Evolutionary conservation across 2,329 filamentous ascomycete genomes (phyloP), one percentile per base, ranked within the genome.

Genomic region (Lachnellula suecica): DNA sequence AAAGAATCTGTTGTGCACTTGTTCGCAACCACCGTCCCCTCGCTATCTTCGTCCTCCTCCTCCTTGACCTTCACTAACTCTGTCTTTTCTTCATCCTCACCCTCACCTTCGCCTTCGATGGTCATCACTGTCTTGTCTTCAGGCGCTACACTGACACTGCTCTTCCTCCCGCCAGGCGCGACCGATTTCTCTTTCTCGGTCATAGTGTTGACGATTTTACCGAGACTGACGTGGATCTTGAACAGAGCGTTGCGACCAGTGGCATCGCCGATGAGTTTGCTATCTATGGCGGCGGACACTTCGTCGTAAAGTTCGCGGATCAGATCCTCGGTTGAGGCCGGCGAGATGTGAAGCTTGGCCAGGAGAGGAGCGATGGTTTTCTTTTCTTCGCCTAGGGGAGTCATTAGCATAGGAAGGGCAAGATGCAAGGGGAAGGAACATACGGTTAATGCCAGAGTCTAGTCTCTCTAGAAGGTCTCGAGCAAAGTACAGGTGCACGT

Each of bases 401-500:
- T 6, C 37, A n/a, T 52, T 44, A 46, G 31, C 43, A 35, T 73
- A 68, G 74, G 65, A 48, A 44, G 53, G 24, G n/a, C 19, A 35
- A 41, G 53, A 34, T 54, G 11, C 19, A 25, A 43, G n/a, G 20
- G 23, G 49, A 31, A 5, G 15, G 40, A 43, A 63, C 85, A 74
- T 82, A 89, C 86, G 89, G 58, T 76, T 83, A 52, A 84, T 79
- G 52, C 79, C 83, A 29, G 82, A 82, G 20, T 86, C 77, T 1
- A 95, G 73, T 52, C 85, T 84, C 59, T 93, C 88, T 4, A 97
- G 71, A 13, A 96, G 83, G 59, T 89, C 87, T 52, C 79, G 79
- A 0, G 91, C 89, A 57, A 97, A 80, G 10, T 88, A 80, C 2
- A 96, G 77, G 65, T 97, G 93, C 3, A 93, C 84, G 67, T 91